These are phyloP conservation scores for Chlorella sp. DNA, from an alignment of 139 green algal species.

Conservation along the genomic window DNA sequence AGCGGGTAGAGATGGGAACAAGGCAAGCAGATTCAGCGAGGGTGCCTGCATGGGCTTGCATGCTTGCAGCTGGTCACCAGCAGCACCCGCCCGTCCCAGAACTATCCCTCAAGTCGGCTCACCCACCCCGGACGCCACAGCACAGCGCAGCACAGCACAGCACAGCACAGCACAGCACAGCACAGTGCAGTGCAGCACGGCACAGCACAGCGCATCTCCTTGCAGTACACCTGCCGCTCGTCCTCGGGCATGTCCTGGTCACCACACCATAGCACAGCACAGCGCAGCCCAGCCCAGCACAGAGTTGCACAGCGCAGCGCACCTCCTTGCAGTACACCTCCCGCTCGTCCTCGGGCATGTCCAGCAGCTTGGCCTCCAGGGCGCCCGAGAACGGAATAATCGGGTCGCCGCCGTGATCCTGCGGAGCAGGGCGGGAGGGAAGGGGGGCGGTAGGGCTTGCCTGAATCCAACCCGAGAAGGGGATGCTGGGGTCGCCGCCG, in stretches of 20 bases:
- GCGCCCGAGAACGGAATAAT: constrained; percentile 92
- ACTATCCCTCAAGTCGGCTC: not conserved
- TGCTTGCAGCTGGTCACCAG: too few species aligned
- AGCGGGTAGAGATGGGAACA: too few species aligned
- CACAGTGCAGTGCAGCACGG: not conserved
- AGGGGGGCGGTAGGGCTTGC: too few species aligned
- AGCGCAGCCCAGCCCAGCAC: too few species aligned
- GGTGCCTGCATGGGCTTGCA: not conserved
- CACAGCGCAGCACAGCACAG: not conserved
- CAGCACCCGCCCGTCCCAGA: too few species aligned
- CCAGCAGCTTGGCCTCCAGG: constrained; percentile 89
- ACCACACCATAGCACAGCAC: too few species aligned
- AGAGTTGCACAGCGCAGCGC: not conserved
- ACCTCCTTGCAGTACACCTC: constrained; percentile 78
- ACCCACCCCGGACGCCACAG: not conserved
- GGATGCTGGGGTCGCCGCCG: constrained; percentile 93
- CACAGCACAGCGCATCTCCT: constrained; percentile 50
- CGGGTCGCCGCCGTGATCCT: constrained; percentile 87
- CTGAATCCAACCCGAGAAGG: constrained; percentile 87
- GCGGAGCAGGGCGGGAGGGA: not conserved
- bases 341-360: constrained; percentile 88
- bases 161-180: not conserved
- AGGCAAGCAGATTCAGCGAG: not conserved
- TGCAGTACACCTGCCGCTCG: constrained; percentile 77
- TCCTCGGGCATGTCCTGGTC: constrained; percentile 84